These are phyloP conservation scores for Selenicereus undatus DNA, from an alignment of 148 eudicot species.

Conservation along the genomic window DNA sequence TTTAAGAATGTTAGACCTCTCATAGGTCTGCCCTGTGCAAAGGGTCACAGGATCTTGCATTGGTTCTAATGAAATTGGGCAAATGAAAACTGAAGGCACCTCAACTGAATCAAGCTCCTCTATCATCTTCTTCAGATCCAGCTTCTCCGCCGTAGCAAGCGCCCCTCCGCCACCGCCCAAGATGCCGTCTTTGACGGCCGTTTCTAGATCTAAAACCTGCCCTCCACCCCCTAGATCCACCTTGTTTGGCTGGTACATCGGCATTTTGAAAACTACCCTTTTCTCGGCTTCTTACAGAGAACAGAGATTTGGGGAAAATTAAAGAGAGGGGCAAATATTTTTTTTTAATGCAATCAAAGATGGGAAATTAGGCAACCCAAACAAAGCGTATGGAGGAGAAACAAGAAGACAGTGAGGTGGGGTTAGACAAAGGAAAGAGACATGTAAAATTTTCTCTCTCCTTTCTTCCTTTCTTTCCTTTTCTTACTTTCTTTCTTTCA, in stretches of 20 bases:
- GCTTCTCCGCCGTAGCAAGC: constrained; percentile 11
- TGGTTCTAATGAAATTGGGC: constrained; percentile 85
- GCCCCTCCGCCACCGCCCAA: constrained; percentile 43
- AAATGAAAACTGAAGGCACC: constrained; percentile 69
- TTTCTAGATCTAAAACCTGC: constrained; percentile 65
- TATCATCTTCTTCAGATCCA: constrained; percentile 86
- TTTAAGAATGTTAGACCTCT: constrained; percentile 66
- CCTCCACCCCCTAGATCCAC: constrained; percentile 55
- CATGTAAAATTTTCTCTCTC: not conserved
- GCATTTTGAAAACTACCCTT: constrained; percentile 32
- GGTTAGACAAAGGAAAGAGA: not conserved
- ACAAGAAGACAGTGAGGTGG: not conserved
- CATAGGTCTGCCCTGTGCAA: constrained; percentile 91
- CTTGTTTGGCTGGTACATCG: constrained; percentile 46
- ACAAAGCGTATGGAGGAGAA: not conserved
- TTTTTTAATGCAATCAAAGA: not conserved
- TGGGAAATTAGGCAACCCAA: not conserved
- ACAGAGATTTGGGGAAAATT: not conserved
- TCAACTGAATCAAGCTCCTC: constrained; percentile 54
- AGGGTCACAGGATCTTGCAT: constrained; percentile 95
- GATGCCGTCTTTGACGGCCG: constrained; percentile 77
- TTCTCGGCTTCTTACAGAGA: constrained; percentile 4
- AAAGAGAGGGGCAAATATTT: not conserved
- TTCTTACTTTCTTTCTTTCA: not conserved
- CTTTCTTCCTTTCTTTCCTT: constrained; percentile 4